Conservation (phyloP, 441 rosid genomes). For the Sinapis alba region DNA sequence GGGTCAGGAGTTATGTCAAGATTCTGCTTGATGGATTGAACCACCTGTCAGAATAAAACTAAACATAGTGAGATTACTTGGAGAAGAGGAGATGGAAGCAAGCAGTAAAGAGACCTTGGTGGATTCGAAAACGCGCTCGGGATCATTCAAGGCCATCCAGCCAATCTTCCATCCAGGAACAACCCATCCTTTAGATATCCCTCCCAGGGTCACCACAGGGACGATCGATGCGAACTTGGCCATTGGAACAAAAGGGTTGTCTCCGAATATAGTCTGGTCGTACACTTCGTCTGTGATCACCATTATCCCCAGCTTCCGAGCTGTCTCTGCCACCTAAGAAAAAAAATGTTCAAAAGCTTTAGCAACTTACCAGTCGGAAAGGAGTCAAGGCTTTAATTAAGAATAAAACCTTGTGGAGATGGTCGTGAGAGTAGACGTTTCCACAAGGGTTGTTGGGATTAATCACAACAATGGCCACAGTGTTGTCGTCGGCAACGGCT, state of each 20-base stretch:
- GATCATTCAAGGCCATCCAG: slow-evolving; percentile 56
- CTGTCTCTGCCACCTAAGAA: slow-evolving; percentile 25
- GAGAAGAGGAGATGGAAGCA: background rate
- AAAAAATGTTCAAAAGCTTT: slow-evolving; percentile 6
- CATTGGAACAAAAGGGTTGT: slow-evolving; percentile 53
- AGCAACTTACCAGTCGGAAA: background rate
- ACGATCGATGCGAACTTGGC: slow-evolving; percentile 51
- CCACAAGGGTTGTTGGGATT: slow-evolving; percentile 61
- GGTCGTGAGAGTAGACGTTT: slow-evolving; percentile 53
- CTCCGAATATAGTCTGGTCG: slow-evolving; percentile 49
- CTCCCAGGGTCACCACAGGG: slow-evolving; percentile 58
- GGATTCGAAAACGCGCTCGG: slow-evolving; percentile 43
- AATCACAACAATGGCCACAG: slow-evolving; percentile 50
- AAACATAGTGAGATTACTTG: background rate
- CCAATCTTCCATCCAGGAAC: slow-evolving; percentile 70
- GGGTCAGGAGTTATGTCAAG: slow-evolving; percentile 58
- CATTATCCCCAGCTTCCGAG: slow-evolving; percentile 25
- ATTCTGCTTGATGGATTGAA: slow-evolving; percentile 45
- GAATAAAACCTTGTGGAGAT: slow-evolving; percentile 46
- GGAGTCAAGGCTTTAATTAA: background rate
- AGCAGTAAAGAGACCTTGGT: slow-evolving; percentile 42
- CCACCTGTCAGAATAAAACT: slow-evolving; percentile 36
- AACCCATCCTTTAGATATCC: slow-evolving; percentile 64
- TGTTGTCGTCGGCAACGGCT: slow-evolving; percentile 54
- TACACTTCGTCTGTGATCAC: slow-evolving; percentile 63